Evolutionary conservation across 2,329 filamentous ascomycete species (phyloP), one percentile per base, ranked within the genome.

Genomic region (Alternaria sp.): DNA sequence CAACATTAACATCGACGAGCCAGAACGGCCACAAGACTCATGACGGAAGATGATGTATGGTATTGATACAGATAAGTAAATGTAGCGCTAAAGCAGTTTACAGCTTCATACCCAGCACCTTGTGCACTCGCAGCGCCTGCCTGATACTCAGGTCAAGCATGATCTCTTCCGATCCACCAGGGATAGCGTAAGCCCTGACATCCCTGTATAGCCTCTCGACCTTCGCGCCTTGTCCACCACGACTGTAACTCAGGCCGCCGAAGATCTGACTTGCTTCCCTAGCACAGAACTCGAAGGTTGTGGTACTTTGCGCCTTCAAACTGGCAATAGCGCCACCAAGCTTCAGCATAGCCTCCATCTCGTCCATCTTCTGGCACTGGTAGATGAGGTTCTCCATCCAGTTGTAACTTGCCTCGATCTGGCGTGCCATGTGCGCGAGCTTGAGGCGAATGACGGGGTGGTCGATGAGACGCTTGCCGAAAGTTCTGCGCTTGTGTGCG

Each of bases 381-480:
- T 89, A 97, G 80, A 98, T 90, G 66, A 98, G 84, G 80, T 93
- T 96, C 86, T 99, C 96, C 62, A 98, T 88, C 96, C 96, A 99
- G 82, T 91, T 92, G 84, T 96, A 96, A n/a, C 90, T 92, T 23
- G 96, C 93, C 83, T 99, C 96, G 80, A 98, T 97, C 83, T 98
- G 96, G 61, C 96, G 90, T 4, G 93, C 95, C 96, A 99, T 99
- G 82, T 98, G 92, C 2, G 96, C 96, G 46, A 99, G 91, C 86
- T 98, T 98, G 84, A 97, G 89, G 11, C 96, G 93, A 82, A 98
- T 98, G 74, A 98, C 96, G 4, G 95, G 93, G 82, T 99, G 96
- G 71, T 97, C 92, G 78, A 97, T 96, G 69, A 99, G 91, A 77
- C 92, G 93, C 87, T 97, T 96, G 84, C 94, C 94, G 76, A 99